These are phyloP conservation scores for Tolypocladium inflatum DNA, from an alignment of 2,329 filamentous ascomycete genomes.

Conservation along the genomic window DNA sequence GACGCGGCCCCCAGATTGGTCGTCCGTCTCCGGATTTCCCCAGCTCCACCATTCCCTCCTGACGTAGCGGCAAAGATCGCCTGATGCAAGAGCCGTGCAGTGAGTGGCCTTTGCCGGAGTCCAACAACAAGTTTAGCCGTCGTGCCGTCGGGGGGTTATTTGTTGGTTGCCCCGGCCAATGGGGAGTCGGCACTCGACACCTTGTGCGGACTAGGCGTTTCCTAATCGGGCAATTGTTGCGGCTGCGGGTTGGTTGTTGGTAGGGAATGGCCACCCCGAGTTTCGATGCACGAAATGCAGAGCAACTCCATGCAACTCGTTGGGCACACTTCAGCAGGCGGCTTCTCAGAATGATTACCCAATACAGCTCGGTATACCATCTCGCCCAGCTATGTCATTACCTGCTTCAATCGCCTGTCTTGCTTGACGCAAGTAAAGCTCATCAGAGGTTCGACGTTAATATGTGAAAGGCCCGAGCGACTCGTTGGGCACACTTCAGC, in stretches of 20 bases:
- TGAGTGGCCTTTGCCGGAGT: not conserved
- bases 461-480: no score
- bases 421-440: no score
- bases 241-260: not conserved
- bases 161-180: not conserved
- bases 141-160: not conserved
- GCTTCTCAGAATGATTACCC: no score
- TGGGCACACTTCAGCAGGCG: no score
- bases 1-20: not conserved
- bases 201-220: not conserved
- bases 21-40: not conserved
- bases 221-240: not conserved
- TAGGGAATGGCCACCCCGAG: no score
- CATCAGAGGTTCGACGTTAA: no score
- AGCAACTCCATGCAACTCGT: no score
- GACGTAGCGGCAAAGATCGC: not conserved
- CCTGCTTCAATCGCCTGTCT: no score
- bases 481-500: no score
- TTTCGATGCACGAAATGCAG: no score
- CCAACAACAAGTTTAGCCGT: not conserved
- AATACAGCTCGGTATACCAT: no score
- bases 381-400: no score
- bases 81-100: not conserved
- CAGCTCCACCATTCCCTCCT: not conserved
- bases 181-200: not conserved